These are phyloP conservation scores for Rhynchospora breviuscula DNA, from an alignment of 176 grass and related monocot species.

Conservation along the genomic window DNA sequence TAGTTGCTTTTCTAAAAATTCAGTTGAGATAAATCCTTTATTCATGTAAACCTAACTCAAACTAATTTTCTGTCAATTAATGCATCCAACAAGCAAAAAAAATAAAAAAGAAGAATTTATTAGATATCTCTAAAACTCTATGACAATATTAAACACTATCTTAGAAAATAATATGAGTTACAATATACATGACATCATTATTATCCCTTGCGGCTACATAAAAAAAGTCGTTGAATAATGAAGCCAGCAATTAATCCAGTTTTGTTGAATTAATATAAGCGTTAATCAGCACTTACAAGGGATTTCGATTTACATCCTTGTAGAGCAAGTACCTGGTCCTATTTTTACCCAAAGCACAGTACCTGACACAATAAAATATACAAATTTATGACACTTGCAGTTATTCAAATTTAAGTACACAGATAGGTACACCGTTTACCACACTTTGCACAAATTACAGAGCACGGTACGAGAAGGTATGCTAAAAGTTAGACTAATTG, in stretches of 20 bases:
- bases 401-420: neutral
- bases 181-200: neutral
- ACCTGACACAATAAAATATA: conserved; percentile 51
- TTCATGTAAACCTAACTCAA: too few relatives aligned
- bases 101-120: too few relatives aligned
- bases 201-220: neutral
- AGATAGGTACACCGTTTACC: neutral
- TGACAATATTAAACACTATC: too few relatives aligned
- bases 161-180: too few relatives aligned
- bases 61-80: too few relatives aligned
- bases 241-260: neutral
- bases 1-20: too few relatives aligned
- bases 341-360: conserved; percentile 82
- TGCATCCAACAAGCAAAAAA: too few relatives aligned
- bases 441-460: neutral
- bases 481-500: neutral
- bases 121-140: too few relatives aligned
- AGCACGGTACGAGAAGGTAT: neutral
- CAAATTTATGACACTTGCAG: conserved; percentile 26
- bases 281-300: conserved; percentile 28
- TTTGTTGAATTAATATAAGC: neutral
- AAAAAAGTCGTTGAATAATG: neutral
- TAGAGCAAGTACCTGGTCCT: conserved; percentile 81
- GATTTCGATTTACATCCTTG: conserved; percentile 95
- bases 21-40: too few relatives aligned